phyloP scores from a whole-genome alignment of 345 rosid species.

The Trapa incisa region DNA sequence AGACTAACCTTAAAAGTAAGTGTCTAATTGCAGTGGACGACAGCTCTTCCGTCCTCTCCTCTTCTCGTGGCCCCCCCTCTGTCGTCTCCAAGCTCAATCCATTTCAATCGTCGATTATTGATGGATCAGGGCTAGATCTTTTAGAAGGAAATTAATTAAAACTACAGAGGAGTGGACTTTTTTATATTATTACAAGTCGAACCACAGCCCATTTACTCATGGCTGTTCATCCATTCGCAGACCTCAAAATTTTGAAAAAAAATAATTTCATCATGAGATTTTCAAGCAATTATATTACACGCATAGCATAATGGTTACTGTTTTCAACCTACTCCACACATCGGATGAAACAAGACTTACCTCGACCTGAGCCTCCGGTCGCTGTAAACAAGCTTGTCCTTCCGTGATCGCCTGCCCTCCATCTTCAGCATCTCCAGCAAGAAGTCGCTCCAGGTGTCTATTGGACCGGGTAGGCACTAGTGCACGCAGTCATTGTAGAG shows the following conservation, averaged over 20 bases:
- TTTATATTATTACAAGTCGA: too few species aligned
- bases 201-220: not conserved
- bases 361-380: constrained; percentile 10
- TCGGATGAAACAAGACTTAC: not conserved
- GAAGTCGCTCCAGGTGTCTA: constrained; percentile 73
- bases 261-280: not conserved
- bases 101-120: too few species aligned
- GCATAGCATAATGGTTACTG: not conserved
- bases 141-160: too few species aligned
- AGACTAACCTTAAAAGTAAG: too few species aligned
- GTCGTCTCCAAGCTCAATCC: too few species aligned
- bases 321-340: too few species aligned
- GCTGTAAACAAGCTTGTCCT: constrained; percentile 16
- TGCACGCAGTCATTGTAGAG: constrained; percentile 82
- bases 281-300: not conserved
- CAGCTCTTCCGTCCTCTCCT: too few species aligned
- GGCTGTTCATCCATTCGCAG: not conserved
- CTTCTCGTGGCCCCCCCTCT: too few species aligned
- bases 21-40: too few species aligned
- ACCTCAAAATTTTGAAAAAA: not conserved
- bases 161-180: too few species aligned
- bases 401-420: constrained; percentile 30
- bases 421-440: constrained; percentile 70
- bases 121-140: too few species aligned
- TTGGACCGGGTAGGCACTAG: constrained; percentile 92